phyloP scores from a whole-genome alignment of 176 grass and related monocot genomes.

The Hordeum vulgare region MorexV3_pseudomolecules_assembly NC_058520.1:530016466-530016965 shows the following conservation, averaged over 20 bases:
- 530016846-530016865: conserved; percentile 54
- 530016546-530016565: conserved; percentile 95
- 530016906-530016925: conserved; percentile 55
- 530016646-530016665: conserved; percentile 81
- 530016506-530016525: conserved; percentile 84
- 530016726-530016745: conserved; percentile 75
- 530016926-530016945: conserved; percentile 69
- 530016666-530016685: conserved; percentile 45
- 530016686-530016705: conserved; percentile 23
- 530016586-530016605: conserved; percentile 75
- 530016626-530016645: conserved; percentile 64
- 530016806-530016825: conserved; percentile 53
- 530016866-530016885: conserved; percentile 93
- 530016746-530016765: conserved; percentile 50
- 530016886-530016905: conserved; percentile 68
- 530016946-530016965: conserved; percentile 46
- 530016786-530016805: conserved; percentile 94
- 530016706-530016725: conserved; percentile 66
- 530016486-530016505: conserved; percentile 66
- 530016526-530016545: conserved; percentile 93
- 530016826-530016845: conserved; percentile 22
- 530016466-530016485: conserved; percentile 99
- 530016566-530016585: conserved; percentile 63
- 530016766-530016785: conserved; percentile 87
- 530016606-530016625: conserved; percentile 93